Conservation (phyloP, 2,329 filamentous ascomycete species). For the Alternaria tenuissima region DNA sequence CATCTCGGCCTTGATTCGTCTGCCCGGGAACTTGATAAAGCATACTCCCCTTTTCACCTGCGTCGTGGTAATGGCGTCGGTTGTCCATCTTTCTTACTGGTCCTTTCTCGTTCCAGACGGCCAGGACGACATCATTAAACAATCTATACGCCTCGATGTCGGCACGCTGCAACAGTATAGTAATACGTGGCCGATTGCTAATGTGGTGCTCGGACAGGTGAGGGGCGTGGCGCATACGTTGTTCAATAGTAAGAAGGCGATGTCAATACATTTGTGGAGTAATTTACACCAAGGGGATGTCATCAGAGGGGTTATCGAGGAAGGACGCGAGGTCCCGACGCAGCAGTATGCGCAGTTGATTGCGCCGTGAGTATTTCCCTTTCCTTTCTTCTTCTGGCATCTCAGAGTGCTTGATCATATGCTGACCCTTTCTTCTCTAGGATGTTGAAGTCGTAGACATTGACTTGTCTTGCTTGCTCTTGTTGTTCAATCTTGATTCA, state of each 20-base stretch:
- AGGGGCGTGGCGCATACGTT: slow-evolving; percentile 82
- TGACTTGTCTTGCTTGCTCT: not conserved
- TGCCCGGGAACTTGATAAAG: slow-evolving; percentile 73
- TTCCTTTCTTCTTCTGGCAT: not conserved
- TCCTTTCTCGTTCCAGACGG: slow-evolving; percentile 59
- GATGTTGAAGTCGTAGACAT: slow-evolving; percentile 43
- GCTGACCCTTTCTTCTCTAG: not conserved
- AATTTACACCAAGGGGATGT: slow-evolving; percentile 47
- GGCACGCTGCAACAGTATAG: slow-evolving; percentile 75
- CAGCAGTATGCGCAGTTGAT: slow-evolving; percentile 48
- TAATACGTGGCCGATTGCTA: slow-evolving; percentile 76
- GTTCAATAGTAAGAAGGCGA: slow-evolving; percentile 54
- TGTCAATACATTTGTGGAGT: slow-evolving; percentile 51
- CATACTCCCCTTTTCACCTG: slow-evolving; percentile 65
- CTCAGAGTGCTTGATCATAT: no score
- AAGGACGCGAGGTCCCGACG: slow-evolving; percentile 40
- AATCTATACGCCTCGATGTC: slow-evolving; percentile 80
- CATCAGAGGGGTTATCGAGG: slow-evolving; percentile 46
- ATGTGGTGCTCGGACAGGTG: slow-evolving; percentile 74
- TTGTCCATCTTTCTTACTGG: slow-evolving; percentile 72
- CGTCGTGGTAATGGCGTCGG: slow-evolving; percentile 51
- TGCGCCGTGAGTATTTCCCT: slow-evolving; percentile 44
- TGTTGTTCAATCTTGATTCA: not conserved
- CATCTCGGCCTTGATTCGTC: slow-evolving; percentile 76
- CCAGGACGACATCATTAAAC: slow-evolving; percentile 72